phyloP scores from a whole-genome alignment of 176 grass and related monocot species.

The Elaeis guineensis region DNA sequence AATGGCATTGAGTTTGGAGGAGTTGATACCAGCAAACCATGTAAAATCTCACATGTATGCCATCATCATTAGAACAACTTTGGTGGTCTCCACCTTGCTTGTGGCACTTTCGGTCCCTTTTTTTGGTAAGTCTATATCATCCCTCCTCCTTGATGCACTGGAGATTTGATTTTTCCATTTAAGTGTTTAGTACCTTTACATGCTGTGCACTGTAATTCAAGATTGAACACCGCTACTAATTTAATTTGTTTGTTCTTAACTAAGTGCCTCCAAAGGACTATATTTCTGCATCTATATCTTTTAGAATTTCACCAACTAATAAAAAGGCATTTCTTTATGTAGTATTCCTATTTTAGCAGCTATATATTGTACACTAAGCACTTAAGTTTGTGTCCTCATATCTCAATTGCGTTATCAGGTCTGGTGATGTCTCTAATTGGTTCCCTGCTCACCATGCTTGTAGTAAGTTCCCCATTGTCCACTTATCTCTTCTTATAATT shows the following conservation, averaged over 20 bases:
- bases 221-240: no score
- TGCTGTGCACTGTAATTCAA: no score
- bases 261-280: no score
- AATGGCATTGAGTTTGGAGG: slow-evolving; percentile 86
- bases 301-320: no score
- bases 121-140: slow-evolving; percentile 50
- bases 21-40: slow-evolving; percentile 57
- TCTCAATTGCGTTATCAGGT: slow-evolving; percentile 30
- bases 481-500: not conserved
- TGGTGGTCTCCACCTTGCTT: slow-evolving; percentile 64
- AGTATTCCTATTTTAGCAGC: not conserved
- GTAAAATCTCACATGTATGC: slow-evolving; percentile 59
- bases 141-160: not conserved
- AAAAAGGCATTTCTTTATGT: no score
- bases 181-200: no score
- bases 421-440: slow-evolving; percentile 94
- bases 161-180: no score
- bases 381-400: no score
- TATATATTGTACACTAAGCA: no score
- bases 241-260: no score
- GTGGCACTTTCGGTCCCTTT: slow-evolving; percentile 77
- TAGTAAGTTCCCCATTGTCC: slow-evolving; percentile 41
- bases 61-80: slow-evolving; percentile 61
- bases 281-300: no score
- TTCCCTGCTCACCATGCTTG: slow-evolving; percentile 92